Evolutionary conservation across 768 basidiomycete genomes (phyloP), one percentile per base, ranked within the genome.

Genomic region (Calocybe gangraenosa): DNA sequence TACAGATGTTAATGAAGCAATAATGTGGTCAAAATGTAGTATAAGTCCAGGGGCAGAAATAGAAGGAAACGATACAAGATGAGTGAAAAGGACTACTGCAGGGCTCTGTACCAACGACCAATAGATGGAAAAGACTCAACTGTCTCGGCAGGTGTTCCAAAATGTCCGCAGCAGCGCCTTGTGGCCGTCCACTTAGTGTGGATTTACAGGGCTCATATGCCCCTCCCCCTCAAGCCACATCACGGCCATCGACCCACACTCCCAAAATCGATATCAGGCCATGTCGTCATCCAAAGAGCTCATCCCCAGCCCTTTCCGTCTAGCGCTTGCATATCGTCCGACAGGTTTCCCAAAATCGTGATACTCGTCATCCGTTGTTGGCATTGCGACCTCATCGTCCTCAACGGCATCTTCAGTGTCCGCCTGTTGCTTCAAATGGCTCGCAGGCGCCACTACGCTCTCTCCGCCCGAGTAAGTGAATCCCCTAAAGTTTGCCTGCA

Each of bases 401-500:
- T 74, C 78, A 20, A 77, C 69, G 42, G 67, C 66, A 25, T 61
- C 56, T 52, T 87, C 85, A 43, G 82, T 79, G 47, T 82, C 79
- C 20, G 21, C 71, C 71, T 41, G 68, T 68, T 54, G 60, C 61
- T 52, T 55, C 56, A 53, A 49, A 53, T 69, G 55, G 5, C 74
- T 74, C 41, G 66, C 65, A n/a, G 70, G 65, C 9, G 67, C 70
- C 4, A 71, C 61, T 22, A 87, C 63, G 45, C 81, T 82, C 68
- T 87, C 84, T 19, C 82, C 83, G 40, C 86, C 87, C 21, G 81
- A 82, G 60, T 84, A 91, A 7, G 88, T 94, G 73, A 98, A 98
- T 15, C 95, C 95, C 37, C 86, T 78, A 65, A 98, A 98, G 61
- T 96, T 92, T 69, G 94, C 94, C 69, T 98, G 94, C 37, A 97